Base-by-base conservation (phyloP, 768 basidiomycete genomes). In the Erythrobasidium yunnanense region DNA sequence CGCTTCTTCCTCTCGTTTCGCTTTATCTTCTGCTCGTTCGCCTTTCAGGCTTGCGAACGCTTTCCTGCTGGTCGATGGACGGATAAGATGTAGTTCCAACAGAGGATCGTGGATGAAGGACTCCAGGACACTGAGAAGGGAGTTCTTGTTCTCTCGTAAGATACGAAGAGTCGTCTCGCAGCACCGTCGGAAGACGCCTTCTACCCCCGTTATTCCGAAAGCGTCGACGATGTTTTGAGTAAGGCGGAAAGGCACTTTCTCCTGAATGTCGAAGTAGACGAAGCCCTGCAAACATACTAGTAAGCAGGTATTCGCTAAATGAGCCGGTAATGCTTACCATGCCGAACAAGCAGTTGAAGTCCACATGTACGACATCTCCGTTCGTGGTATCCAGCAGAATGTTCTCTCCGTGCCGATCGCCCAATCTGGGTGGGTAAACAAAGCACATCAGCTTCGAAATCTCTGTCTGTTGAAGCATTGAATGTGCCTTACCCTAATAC, bases 301-400 rank as follows among this genome's bases (percentile, higher is more conserved):
- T 34, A n/a, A 33, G 51, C 2, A 53, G 52, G 18, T 51, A 7
- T 13, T 23, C 13, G 4, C 8, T 4, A 22, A 5, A 6, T 20
- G 22, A 5, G 29, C 23, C 51, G 22, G 13, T 4, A 25, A 29
- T 62, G 42, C 77, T 42, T 58, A 87, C 90, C 83, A 89, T 93
- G 70, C 97, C 95, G 70, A 99, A 99, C 17, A 97, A 80, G 78
- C 91, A 95, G 74, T 96, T 96, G 72, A 99, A 92, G 76, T 97
- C 95, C 65, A 97, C 91, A 71, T 99, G 95, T 0, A 97, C 86
- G 6, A 87, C 82, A 72, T 93, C 92, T 1, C 95, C 95, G 0
- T 85, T 86, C 70, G 84, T 86, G 3, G 78, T 81, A 72, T 99
- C 95, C 49, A 97, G 82, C 15, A 99, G 80, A 53, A 97, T 96